These are phyloP conservation scores for Vanrija pseudolonga DNA, from an alignment of 1,284 basidiomycete species.

Conservation along the genomic window DNA sequence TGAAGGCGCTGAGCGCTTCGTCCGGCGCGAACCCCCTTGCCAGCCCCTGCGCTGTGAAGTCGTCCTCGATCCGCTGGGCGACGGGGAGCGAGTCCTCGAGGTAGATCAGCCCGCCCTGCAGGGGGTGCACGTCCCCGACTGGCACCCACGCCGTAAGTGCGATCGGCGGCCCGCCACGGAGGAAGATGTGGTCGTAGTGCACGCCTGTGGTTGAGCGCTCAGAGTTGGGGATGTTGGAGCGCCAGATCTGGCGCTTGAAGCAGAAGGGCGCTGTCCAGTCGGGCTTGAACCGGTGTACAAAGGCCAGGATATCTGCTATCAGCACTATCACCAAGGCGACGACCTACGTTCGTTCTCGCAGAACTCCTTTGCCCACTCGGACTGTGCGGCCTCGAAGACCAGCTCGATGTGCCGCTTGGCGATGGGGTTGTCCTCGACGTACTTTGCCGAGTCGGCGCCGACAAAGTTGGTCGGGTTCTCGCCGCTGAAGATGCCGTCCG, in stretches of 20 bases:
- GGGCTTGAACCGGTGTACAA: constrained; percentile 11
- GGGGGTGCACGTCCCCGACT: constrained; percentile 20
- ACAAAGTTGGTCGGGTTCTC: constrained; percentile 7
- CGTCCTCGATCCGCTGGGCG: constrained; percentile 18
- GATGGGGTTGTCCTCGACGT: neutral
- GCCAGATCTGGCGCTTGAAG: constrained; percentile 18
- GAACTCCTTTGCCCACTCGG: constrained; percentile 6
- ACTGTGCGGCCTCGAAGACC: neutral
- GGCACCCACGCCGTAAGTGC: constrained; percentile 30
- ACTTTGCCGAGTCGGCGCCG: neutral
- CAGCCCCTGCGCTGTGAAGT: constrained; percentile 10
- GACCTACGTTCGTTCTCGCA: constrained; percentile 10
- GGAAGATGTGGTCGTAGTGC: constrained; percentile 25
- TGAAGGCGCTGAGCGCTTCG: constrained; percentile 22
- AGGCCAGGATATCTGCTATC: constrained; percentile 10
- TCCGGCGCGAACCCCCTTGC: constrained; percentile 9
- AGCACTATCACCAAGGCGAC: neutral
- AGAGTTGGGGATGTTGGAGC: constrained; percentile 18
- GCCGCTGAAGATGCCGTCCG: constrained; percentile 10
- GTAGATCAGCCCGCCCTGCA: constrained; percentile 27
- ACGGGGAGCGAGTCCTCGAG: constrained; percentile 18
- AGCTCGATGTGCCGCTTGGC: constrained; percentile 1
- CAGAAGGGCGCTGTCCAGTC: constrained; percentile 11
- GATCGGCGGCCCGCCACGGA: constrained; percentile 22
- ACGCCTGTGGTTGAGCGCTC: constrained; percentile 14